phyloP scores from a whole-genome alignment of 2,329 filamentous ascomycete genomes.

The Pyrenochaeta sp. region DNA sequence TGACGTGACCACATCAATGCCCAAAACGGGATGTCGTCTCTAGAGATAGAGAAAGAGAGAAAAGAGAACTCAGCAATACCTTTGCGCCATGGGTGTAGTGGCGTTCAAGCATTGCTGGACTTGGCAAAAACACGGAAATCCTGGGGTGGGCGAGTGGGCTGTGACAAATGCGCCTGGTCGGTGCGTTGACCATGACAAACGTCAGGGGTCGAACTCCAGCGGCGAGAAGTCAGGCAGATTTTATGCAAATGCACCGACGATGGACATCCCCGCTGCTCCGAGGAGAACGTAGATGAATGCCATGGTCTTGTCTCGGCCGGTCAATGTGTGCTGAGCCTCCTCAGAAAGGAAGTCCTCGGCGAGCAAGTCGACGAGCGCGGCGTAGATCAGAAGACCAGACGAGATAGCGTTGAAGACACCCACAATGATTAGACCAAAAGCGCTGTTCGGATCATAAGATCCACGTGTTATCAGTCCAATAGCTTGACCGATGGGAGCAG shows the following conservation, averaged over 20 bases:
- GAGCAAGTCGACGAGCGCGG: constrained; percentile 69
- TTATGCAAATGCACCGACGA: constrained; percentile 49
- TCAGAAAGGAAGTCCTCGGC: constrained; percentile 71
- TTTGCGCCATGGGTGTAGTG: neutral
- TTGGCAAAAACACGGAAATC: neutral
- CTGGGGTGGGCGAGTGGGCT: neutral
- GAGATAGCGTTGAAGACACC: constrained; percentile 73
- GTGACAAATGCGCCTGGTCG: neutral
- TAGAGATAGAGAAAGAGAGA: constrained; percentile 1
- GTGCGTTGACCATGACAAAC: constrained; percentile 5
- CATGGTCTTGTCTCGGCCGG: constrained; percentile 60
- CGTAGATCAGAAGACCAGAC: constrained; percentile 68
- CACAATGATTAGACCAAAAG: constrained; percentile 70
- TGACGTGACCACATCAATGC: constrained; percentile 1
- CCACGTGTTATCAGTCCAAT: constrained; percentile 67
- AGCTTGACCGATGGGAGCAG: constrained; percentile 70
- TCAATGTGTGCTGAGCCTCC: constrained; percentile 56
- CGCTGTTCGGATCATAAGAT: constrained; percentile 69
- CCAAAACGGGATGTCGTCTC: neutral
- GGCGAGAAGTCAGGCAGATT: neutral
- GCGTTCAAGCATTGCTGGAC: neutral
- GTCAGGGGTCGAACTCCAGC: neutral
- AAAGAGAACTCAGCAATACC: constrained; percentile 1
- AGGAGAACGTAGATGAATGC: constrained; percentile 58
- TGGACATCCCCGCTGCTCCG: constrained; percentile 49